These are phyloP conservation scores for Scytalidium lignicola DNA, from an alignment of 2,329 filamentous ascomycete genomes.

Conservation along the genomic window DNA sequence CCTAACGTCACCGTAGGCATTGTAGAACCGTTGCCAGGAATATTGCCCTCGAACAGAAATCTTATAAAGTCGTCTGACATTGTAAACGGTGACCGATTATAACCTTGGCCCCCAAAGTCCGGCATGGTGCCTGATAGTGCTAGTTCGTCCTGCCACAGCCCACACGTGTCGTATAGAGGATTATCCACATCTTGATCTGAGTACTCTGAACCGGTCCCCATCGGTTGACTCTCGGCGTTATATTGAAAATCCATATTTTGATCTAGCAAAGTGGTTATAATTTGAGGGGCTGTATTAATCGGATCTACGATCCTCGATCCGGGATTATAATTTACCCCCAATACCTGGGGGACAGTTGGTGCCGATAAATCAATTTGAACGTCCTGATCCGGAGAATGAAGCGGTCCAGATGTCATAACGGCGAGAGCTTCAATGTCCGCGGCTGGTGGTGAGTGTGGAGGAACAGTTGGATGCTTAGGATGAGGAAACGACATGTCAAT, in stretches of 20 bases:
- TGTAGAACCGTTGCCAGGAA: slow-evolving; percentile 44
- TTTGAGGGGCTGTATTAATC: slow-evolving; percentile 58
- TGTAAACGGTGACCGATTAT: slow-evolving; percentile 76
- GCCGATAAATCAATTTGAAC: neutral
- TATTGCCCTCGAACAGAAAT: slow-evolving; percentile 69
- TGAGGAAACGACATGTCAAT: slow-evolving; percentile 15
- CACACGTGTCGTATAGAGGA: neutral
- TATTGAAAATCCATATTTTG: neutral
- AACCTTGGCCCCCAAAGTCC: slow-evolving; percentile 74
- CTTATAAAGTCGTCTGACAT: slow-evolving; percentile 81
- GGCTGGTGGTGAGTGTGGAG: slow-evolving; percentile 25
- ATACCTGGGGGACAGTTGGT: neutral
- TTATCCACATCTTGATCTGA: slow-evolving; percentile 37
- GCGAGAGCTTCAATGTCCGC: slow-evolving; percentile 18
- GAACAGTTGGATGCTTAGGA: slow-evolving; percentile 17
- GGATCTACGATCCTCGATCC: slow-evolving; percentile 56
- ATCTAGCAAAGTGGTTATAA: slow-evolving; percentile 41
- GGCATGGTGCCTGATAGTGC: slow-evolving; percentile 63
- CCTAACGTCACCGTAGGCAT: slow-evolving; percentile 40
- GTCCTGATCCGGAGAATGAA: slow-evolving; percentile 20
- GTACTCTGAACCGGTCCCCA: slow-evolving; percentile 2
- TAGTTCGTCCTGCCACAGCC: slow-evolving; percentile 52
- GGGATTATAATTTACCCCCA: slow-evolving; percentile 45
- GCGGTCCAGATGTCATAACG: slow-evolving; percentile 21
- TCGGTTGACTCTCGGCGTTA: neutral